Evolutionary conservation across 805 yeast species (phyloP).

Genomic region (Kodamaea restingae): DNA sequence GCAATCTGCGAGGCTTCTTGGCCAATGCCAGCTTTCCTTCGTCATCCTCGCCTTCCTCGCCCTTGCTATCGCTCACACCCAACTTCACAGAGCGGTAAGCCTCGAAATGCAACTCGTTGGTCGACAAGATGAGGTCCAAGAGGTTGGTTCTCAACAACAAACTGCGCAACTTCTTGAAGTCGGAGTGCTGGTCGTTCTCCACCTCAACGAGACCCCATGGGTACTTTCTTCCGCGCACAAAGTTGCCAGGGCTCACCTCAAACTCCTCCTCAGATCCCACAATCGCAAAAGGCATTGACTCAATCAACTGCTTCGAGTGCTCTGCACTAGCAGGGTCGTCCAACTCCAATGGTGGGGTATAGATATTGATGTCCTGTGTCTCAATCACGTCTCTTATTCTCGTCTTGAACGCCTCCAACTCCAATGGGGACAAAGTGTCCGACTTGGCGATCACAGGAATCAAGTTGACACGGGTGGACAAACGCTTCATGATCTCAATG

Average conservation of each 20-base stretch:
- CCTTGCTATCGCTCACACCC: slow-evolving; percentile 29
- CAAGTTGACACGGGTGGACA: slow-evolving; percentile 76
- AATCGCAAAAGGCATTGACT: slow-evolving; percentile 83
- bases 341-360: slow-evolving; percentile 76
- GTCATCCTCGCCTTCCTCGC: slow-evolving; percentile 23
- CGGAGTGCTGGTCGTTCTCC: slow-evolving; percentile 82
- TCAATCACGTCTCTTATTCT: slow-evolving; percentile 80
- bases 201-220: slow-evolving; percentile 92
- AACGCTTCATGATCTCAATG: slow-evolving; percentile 80
- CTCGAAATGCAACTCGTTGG: slow-evolving; percentile 80
- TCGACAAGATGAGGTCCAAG: slow-evolving; percentile 74
- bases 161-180: slow-evolving; percentile 75
- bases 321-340: slow-evolving; percentile 75
- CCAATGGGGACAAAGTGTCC: slow-evolving; percentile 75
- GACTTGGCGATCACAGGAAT: slow-evolving; percentile 87
- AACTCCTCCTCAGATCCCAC: slow-evolving; percentile 73
- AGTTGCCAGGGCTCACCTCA: slow-evolving; percentile 58
- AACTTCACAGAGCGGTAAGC: slow-evolving; percentile 70
- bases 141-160: slow-evolving; percentile 76
- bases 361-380: slow-evolving; percentile 77
- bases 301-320: slow-evolving; percentile 75
- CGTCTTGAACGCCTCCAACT: slow-evolving; percentile 63
- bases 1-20: slow-evolving; percentile 53
- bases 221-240: slow-evolving; percentile 75
- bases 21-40: slow-evolving; percentile 21